Evolutionary conservation across 257 asterid genomes (phyloP), one percentile per base, ranked within the genome.

Genomic region (Plantago ovata): DNA sequence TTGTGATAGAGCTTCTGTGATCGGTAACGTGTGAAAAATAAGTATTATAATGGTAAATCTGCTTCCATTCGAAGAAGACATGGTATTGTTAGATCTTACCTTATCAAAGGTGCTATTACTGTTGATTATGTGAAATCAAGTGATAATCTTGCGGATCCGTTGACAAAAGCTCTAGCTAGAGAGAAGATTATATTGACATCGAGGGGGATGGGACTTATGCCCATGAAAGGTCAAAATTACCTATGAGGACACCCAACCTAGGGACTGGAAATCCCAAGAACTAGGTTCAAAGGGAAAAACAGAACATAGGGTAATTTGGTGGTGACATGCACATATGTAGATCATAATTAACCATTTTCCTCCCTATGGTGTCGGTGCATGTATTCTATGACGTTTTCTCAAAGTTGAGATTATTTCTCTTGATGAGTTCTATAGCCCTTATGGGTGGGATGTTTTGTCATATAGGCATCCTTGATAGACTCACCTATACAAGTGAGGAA

Each of bases 131-230:
- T 47, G 5, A 47, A 18, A 47, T 47, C 28, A 12, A 12, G 0
- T 18, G 53, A 47, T 16, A 47, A 47, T 47, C 53, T 47, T 38
- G 42, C 42, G 42, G 42, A 38, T 38, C 42, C 42, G 7, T 7
- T 38, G 7, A 38, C 42, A 38, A 47, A 47, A 18, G 53, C 53
- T 18, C 28, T 47, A 16, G 24, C 53, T 12, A 47, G 53, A 47
- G 24, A 47, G 19, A 47, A 0, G 8, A 11, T 46, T 16, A n/a
- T 0, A 23, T n/a, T 15, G 9, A 46, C 52, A 46, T 46, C 52
- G 22, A 47, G 53, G 53, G 53, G 16, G 53, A 38, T 47, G 28
- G 53, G 53, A 18, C 19, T 47, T 15, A 47, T n/a, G 53, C 53
- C 42, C 7, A 38, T 5, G 7, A 5, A 6, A 5, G 42, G 7